Conservation (phyloP, 306 rosid genomes). For the Prosopis cineraria region DNA sequence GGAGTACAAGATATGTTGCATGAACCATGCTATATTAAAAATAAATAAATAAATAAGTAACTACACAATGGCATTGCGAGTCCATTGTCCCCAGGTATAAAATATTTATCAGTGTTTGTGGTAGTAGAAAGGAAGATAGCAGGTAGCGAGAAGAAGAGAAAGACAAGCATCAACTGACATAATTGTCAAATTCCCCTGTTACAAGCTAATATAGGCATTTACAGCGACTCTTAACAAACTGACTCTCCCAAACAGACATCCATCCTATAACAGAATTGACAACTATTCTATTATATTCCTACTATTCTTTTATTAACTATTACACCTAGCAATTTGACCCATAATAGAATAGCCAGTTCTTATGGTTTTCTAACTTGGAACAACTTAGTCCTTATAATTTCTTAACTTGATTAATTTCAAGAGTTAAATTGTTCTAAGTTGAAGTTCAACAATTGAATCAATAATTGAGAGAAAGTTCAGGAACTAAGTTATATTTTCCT, state of each 20-base stretch:
- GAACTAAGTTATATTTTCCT: background rate
- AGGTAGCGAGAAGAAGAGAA: background rate
- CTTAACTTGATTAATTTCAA: background rate
- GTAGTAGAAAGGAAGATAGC: background rate
- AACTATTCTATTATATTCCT: background rate
- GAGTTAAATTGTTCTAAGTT: background rate
- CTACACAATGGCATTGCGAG: background rate
- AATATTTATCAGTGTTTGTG: background rate
- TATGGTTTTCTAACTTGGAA: background rate
- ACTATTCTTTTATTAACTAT: background rate
- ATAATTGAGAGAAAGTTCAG: background rate
- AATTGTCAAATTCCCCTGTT: background rate
- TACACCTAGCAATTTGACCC: background rate
- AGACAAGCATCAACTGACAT: background rate
- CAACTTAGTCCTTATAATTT: background rate
- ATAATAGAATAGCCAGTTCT: background rate
- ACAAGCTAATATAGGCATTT: background rate
- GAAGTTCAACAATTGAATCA: background rate
- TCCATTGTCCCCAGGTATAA: background rate
- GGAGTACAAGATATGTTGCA: constrained; percentile 9
- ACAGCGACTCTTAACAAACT: background rate
- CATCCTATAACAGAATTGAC: background rate
- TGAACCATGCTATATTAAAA: constrained; percentile 3
- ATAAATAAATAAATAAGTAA: too few relatives aligned
- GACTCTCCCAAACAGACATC: background rate